phyloP scores from a whole-genome alignment of 768 basidiomycete species.

The Vararia minispora region DNA sequence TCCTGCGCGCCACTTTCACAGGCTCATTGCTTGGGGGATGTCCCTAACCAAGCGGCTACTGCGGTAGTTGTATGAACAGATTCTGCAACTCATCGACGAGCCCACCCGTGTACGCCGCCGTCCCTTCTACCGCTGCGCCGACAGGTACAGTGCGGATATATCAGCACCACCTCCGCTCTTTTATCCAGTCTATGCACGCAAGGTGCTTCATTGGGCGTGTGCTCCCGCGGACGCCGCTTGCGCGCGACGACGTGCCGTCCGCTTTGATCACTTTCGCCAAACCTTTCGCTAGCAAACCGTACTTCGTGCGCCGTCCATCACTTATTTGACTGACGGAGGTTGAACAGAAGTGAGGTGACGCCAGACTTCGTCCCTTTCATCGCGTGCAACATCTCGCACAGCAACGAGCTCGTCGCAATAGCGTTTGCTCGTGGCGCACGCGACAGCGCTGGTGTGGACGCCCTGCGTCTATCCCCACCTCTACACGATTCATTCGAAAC shows the following conservation, averaged over 20 bases:
- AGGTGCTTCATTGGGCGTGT: conserved; percentile 73
- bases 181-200: conserved; percentile 17
- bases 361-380: conserved; percentile 38
- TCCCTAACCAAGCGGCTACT: too few species aligned
- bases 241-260: conserved; percentile 40
- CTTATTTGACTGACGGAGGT: too few species aligned
- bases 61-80: conserved; percentile 61
- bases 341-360: conserved; percentile 34
- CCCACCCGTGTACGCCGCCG: conserved; percentile 46
- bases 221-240: conserved; percentile 50
- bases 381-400: conserved; percentile 76
- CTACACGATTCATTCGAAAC: too few species aligned
- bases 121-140: conserved; percentile 59
- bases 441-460: too few species aligned
- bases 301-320: conserved; percentile 52
- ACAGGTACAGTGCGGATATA: conserved; percentile 53
- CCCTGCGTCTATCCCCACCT: too few species aligned
- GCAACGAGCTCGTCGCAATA: conserved; percentile 63
- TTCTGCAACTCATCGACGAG: conserved; percentile 45
- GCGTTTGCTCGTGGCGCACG: conserved; percentile 36
- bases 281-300: conserved; percentile 67
- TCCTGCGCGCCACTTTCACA: too few species aligned
- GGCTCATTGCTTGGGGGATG: too few species aligned
- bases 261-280: conserved; percentile 37
- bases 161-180: too few species aligned